Conservation (phyloP, 2,329 filamentous ascomycete species). For the Aspergillus glaucus region DNA sequence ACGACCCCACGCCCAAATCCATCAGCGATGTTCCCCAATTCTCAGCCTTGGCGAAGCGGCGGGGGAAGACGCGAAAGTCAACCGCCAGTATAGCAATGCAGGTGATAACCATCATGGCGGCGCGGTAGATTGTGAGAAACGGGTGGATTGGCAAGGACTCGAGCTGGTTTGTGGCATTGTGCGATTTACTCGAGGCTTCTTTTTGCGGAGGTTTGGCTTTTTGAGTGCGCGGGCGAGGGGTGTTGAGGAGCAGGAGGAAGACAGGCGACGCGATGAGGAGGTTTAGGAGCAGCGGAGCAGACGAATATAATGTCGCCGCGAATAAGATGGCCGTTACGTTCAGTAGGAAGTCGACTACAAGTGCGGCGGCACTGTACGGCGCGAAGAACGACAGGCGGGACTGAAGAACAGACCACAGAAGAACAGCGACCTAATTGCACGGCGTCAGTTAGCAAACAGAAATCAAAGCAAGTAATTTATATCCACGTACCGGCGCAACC, state of each 20-base stretch:
- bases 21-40: conserved; percentile 99
- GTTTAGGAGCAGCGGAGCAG: conserved; percentile 66
- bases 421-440: conserved; percentile 61
- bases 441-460: conserved; percentile 6
- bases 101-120: conserved; percentile 84
- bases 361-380: conserved; percentile 61
- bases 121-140: conserved; percentile 87
- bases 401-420: conserved; percentile 87
- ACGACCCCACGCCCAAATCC: conserved; percentile 95
- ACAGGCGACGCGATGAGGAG: conserved; percentile 68
- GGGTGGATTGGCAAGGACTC: conserved; percentile 71
- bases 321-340: conserved; percentile 78
- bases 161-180: conserved; percentile 19
- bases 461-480: not conserved
- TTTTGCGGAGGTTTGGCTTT: conserved; percentile 31
- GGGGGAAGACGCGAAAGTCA: conserved; percentile 87
- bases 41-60: conserved; percentile 94
- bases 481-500: conserved; percentile 66
- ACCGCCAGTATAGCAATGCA: conserved; percentile 92
- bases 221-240: conserved; percentile 19
- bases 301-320: conserved; percentile 77
- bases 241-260: conserved; percentile 52
- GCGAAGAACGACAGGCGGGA: conserved; percentile 77
- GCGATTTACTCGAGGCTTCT: conserved; percentile 11
- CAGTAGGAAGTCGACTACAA: conserved; percentile 76